Evolutionary conservation across 768 basidiomycete species (phyloP).

Genomic region (Boletellus ananiceps): DNA sequence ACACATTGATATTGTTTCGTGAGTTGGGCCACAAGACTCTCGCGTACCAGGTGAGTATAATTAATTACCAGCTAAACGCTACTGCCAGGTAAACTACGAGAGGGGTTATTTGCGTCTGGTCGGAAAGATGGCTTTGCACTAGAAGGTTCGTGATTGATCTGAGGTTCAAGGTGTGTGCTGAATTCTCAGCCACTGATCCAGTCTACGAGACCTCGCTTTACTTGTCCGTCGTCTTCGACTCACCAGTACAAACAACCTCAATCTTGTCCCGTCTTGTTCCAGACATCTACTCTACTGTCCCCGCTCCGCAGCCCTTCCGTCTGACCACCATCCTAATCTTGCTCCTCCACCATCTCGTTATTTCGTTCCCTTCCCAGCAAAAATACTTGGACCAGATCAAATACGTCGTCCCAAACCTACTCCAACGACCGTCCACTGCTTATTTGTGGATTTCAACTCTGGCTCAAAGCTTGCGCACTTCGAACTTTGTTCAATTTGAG

Average conservation of each 20-base stretch:
- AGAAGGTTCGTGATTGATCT: slow-evolving; percentile 48
- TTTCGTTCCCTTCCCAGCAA: slow-evolving; percentile 62
- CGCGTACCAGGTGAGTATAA: not conserved
- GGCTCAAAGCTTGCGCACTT: slow-evolving; percentile 46
- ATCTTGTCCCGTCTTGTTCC: slow-evolving; percentile 59
- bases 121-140: slow-evolving; percentile 58
- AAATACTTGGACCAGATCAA: slow-evolving; percentile 35
- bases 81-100: slow-evolving; percentile 63
- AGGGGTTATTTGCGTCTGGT: slow-evolving; percentile 60
- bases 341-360: slow-evolving; percentile 53
- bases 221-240: slow-evolving; percentile 59
- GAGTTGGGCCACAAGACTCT: slow-evolving; percentile 23
- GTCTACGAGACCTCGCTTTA: slow-evolving; percentile 73
- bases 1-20: slow-evolving; percentile 73
- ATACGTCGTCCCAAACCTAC: slow-evolving; percentile 27
- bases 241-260: slow-evolving; percentile 56
- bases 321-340: slow-evolving; percentile 41
- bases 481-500: slow-evolving; percentile 53
- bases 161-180: not conserved
- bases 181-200: slow-evolving; percentile 23
- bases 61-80: not conserved
- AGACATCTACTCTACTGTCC: slow-evolving; percentile 35
- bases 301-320: slow-evolving; percentile 18
- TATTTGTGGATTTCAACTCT: slow-evolving; percentile 51
- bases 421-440: slow-evolving; percentile 35